Percentiles rank a stretch among this genome's conserved stretches.
Conservation (phyloP, 2,329 filamentous ascomycete species). For the Pseudogymnoascus sp. region DNA sequence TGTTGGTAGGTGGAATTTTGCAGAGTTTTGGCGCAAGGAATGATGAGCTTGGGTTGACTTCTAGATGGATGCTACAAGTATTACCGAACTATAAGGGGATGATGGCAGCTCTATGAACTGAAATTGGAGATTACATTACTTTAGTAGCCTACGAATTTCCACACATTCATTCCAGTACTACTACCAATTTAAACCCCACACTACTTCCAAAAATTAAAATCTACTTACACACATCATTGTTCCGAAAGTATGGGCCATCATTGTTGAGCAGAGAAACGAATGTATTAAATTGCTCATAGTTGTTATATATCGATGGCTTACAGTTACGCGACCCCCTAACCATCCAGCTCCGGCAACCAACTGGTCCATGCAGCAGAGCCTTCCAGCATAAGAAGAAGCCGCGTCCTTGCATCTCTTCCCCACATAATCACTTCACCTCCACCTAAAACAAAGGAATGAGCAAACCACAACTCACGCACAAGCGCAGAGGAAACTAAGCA, state of each 20-base stretch:
- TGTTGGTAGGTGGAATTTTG: background rate
- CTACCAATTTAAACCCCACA: background rate
- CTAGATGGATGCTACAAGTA: too few relatives aligned
- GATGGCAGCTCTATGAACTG: background rate
- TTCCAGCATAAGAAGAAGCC: background rate
- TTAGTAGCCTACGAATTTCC: background rate
- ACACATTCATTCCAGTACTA: too few relatives aligned
- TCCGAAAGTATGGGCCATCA: background rate
- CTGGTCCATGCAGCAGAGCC: background rate
- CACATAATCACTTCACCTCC: background rate
- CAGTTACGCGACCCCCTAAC: background rate
- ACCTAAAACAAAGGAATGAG: background rate
- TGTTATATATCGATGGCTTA: constrained; percentile 5
- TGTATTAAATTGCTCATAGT: constrained; percentile 3
- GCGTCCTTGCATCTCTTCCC: background rate
- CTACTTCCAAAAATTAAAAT: background rate
- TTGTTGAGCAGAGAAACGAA: constrained; percentile 2
- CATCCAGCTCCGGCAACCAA: background rate
- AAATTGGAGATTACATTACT: background rate
- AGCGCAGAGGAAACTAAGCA: background rate
- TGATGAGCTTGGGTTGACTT: background rate
- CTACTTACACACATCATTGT: background rate
- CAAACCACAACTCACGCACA: background rate
- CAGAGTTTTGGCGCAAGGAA: background rate
- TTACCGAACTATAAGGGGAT: background rate